Evolutionary conservation across 2,329 filamentous ascomycete genomes (phyloP).

Genomic region (Penicillium olsonii): DNA sequence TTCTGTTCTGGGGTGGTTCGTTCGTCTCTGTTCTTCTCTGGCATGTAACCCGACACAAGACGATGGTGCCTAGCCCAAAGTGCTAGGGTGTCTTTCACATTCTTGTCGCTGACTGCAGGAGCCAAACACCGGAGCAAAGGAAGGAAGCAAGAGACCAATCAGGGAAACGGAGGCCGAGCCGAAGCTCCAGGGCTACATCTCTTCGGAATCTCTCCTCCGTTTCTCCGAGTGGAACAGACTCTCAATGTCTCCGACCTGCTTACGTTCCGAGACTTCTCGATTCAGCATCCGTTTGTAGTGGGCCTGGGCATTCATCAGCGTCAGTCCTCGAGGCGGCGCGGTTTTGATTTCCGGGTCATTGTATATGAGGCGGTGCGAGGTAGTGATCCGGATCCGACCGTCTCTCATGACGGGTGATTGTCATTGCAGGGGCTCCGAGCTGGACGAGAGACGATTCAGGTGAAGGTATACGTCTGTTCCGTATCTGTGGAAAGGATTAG

Average conservation of each 20-base stretch:
- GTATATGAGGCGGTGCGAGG: slow-evolving; percentile 42
- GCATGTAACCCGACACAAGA: slow-evolving; percentile 5
- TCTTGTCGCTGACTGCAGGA: no score
- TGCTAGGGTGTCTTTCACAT: slow-evolving; percentile 3
- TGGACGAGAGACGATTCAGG: slow-evolving; percentile 91
- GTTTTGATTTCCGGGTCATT: slow-evolving; percentile 33
- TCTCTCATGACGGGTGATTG: slow-evolving; percentile 84
- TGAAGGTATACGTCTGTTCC: slow-evolving; percentile 98
- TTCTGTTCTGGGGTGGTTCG: slow-evolving; percentile 4
- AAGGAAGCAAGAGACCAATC: not conserved
- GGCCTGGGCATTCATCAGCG: slow-evolving; percentile 53
- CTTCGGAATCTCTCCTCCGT: slow-evolving; percentile 21
- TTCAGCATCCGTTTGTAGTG: slow-evolving; percentile 71
- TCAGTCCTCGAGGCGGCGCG: slow-evolving; percentile 52
- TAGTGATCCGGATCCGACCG: slow-evolving; percentile 52
- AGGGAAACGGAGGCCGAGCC: slow-evolving; percentile 1
- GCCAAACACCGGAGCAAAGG: slow-evolving; percentile 2
- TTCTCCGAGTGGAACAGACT: slow-evolving; percentile 65
- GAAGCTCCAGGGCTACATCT: slow-evolving; percentile 14
- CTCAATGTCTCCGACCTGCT: slow-evolving; percentile 87
- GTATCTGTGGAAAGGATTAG: slow-evolving; percentile 62
- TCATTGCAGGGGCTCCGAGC: slow-evolving; percentile 96
- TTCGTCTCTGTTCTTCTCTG: slow-evolving; percentile 2
- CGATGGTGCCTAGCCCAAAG: not conserved
- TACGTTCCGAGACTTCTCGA: slow-evolving; percentile 78